Conservation (phyloP, 2,329 filamentous ascomycete genomes). For the Alternaria tenuissima region DNA sequence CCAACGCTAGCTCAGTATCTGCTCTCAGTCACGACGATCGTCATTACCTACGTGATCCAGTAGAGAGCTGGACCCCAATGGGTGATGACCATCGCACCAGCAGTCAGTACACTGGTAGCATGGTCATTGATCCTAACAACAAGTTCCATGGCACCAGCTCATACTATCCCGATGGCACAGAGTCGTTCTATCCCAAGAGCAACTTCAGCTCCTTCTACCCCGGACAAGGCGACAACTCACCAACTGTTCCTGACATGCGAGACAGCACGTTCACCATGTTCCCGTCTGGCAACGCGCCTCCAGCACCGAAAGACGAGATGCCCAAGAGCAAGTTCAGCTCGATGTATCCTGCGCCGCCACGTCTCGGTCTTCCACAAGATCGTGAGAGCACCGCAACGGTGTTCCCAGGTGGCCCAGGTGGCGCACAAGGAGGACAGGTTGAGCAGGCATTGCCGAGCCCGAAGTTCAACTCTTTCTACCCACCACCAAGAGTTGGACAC, state of each 20-base stretch:
- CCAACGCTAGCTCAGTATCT: conserved; percentile 46
- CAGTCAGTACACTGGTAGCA: conserved; percentile 56
- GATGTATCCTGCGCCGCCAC: conserved; percentile 42
- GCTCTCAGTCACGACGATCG: conserved; percentile 42
- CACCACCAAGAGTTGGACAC: conserved; percentile 60
- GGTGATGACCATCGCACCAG: conserved; percentile 49
- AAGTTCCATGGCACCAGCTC: conserved; percentile 64
- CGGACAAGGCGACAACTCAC: conserved; percentile 51
- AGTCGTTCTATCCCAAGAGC: conserved; percentile 56
- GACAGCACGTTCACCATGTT: conserved; percentile 60
- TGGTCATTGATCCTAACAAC: conserved; percentile 50
- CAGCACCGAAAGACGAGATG: conserved; percentile 23
- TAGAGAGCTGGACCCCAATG: conserved; percentile 50
- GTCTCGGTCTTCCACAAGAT: conserved; percentile 28
- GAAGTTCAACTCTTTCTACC: conserved; percentile 61
- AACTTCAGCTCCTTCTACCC: conserved; percentile 62
- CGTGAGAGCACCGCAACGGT: conserved; percentile 62
- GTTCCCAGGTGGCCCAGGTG: conserved; percentile 41
- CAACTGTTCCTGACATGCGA: conserved; percentile 69
- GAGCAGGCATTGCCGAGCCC: conserved; percentile 46
- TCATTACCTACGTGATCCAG: conserved; percentile 40
- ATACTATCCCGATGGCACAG: conserved; percentile 46
- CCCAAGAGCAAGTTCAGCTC: conserved; percentile 38
- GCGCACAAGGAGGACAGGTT: conserved; percentile 18
- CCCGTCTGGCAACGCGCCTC: conserved; percentile 30